Percentiles rank a stretch among this genome's conserved stretches.
Evolutionary conservation across 2,329 filamentous ascomycete species (phyloP).

Genomic region (Colletotrichum godetiae): DNA sequence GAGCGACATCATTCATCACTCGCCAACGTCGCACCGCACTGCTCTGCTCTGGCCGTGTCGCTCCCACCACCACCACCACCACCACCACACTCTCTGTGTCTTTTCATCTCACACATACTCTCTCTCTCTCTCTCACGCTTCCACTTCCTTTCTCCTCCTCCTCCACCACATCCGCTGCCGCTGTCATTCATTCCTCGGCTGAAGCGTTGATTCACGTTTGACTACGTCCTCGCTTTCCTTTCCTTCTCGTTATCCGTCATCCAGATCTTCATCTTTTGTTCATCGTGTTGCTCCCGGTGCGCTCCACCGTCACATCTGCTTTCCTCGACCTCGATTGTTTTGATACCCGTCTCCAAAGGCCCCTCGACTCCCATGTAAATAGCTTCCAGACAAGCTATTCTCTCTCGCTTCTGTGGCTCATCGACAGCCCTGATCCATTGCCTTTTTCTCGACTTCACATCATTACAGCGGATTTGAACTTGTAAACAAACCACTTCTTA

Average conservation of each 20-base stretch:
- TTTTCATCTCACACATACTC: background rate
- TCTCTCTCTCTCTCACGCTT: background rate
- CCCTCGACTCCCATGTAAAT: background rate
- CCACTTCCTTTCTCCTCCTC: slow-evolving; percentile 9
- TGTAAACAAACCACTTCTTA: background rate
- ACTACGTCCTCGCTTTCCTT: slow-evolving; percentile 12
- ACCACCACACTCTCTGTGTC: background rate
- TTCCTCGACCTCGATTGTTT: slow-evolving; percentile 16
- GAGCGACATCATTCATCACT: slow-evolving; percentile 30
- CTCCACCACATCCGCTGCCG: slow-evolving; percentile 13
- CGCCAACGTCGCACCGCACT: background rate
- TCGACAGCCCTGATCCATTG: background rate
- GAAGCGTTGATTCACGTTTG: slow-evolving; percentile 17
- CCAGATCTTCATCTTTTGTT: slow-evolving; percentile 5
- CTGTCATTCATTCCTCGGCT: slow-evolving; percentile 32
- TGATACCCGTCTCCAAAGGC: slow-evolving; percentile 20
- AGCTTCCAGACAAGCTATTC: background rate
- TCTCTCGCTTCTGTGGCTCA: slow-evolving; percentile 1
- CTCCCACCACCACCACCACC: slow-evolving; percentile 8
- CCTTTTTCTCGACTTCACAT: background rate
- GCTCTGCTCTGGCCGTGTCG: background rate
- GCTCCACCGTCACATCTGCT: background rate
- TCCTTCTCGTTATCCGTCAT: slow-evolving; percentile 18
- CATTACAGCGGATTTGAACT: slow-evolving; percentile 7
- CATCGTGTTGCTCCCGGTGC: slow-evolving; percentile 5